These are phyloP conservation scores for Boletus tomentosulus DNA, from an alignment of 768 basidiomycete genomes.

Conservation along the genomic window DNA sequence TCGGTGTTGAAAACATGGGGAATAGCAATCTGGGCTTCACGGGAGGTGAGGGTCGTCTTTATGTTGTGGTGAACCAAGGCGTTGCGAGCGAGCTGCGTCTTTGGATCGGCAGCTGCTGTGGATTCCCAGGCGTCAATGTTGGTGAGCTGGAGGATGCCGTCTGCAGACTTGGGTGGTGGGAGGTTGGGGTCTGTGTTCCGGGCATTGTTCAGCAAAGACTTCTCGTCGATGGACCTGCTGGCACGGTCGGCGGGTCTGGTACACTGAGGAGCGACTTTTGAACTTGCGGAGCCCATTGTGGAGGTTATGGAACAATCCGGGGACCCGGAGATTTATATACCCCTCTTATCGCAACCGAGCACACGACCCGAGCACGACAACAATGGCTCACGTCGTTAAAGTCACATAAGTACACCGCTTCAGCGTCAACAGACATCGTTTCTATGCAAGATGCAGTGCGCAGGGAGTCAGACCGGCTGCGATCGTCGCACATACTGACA, in stretches of 20 bases:
- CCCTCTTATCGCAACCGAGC: slow-evolving; percentile 17
- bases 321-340: slow-evolving; percentile 22
- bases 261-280: slow-evolving; percentile 21
- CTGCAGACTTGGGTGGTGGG: slow-evolving; percentile 38
- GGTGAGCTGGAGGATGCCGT: slow-evolving; percentile 57
- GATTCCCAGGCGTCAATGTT: slow-evolving; percentile 69
- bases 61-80: slow-evolving; percentile 70
- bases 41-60: slow-evolving; percentile 56
- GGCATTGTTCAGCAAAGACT: slow-evolving; percentile 1
- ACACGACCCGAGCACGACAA: slow-evolving; percentile 10
- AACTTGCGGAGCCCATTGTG: slow-evolving; percentile 25
- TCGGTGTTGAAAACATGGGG: slow-evolving; percentile 80
- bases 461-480: background rate
- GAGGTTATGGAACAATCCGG: background rate
- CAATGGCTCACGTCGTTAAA: background rate
- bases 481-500: no score
- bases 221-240: slow-evolving; percentile 25
- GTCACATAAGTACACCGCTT: background rate
- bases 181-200: background rate
- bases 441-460: no score
- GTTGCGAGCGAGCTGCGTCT: slow-evolving; percentile 70
- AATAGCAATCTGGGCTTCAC: slow-evolving; percentile 57
- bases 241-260: slow-evolving; percentile 15
- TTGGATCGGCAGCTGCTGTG: slow-evolving; percentile 48
- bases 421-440: background rate